A percentile compares a stretch with the other conserved stretches of the same genome.
Conservation (phyloP, 805 yeast species). For the Yarrowia sp. region DNA sequence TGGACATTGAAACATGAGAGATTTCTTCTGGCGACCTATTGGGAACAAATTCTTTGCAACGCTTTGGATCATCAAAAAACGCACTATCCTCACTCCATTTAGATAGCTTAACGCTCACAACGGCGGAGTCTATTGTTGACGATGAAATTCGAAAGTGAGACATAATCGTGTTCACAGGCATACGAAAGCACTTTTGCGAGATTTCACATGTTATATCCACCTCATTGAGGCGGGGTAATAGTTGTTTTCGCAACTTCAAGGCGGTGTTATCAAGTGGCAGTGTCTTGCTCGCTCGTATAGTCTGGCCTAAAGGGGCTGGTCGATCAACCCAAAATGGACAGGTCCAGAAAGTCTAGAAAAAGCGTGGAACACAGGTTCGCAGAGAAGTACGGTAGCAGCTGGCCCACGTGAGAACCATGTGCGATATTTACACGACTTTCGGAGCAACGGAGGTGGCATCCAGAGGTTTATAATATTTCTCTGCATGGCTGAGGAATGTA, state of each 20-base stretch:
- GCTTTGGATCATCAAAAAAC: neutral
- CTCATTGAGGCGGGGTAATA: neutral
- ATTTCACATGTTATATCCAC: neutral
- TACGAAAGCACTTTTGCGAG: neutral
- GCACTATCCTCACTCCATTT: neutral
- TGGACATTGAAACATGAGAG: too few species aligned
- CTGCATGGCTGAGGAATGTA: too few species aligned
- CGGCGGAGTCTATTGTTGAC: conserved; percentile 1
- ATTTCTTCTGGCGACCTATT: too few species aligned
- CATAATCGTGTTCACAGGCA: neutral
- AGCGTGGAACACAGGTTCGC: too few species aligned
- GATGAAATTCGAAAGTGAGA: neutral
- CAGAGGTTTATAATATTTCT: too few species aligned
- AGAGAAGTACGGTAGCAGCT: neutral
- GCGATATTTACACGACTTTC: neutral
- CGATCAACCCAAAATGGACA: neutral
- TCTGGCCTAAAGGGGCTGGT: neutral
- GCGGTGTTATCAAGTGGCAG: neutral
- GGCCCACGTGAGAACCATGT: neutral
- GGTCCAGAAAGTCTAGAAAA: neutral
- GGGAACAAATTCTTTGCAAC: too few species aligned
- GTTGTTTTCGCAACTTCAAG: neutral
- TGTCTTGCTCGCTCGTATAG: neutral
- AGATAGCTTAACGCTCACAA: conserved; percentile 4
- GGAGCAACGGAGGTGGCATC: too few species aligned